A percentile compares a stretch with the other conserved stretches of the same genome.
Conservation (phyloP, 2,329 filamentous ascomycete species). For the Xylaria sp. region DNA sequence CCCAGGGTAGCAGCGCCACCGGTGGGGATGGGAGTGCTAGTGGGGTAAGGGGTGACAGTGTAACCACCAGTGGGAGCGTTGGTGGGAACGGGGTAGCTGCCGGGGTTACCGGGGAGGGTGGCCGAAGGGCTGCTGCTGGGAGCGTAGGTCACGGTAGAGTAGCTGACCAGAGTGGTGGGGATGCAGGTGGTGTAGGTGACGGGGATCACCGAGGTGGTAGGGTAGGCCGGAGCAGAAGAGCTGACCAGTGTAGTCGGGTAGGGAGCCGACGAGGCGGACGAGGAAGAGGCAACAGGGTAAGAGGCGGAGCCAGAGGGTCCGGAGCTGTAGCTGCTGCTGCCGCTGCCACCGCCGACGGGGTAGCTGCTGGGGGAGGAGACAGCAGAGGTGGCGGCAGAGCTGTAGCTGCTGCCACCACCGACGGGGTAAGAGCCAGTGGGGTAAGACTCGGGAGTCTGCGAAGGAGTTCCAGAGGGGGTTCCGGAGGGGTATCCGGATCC, state of each 20-base stretch:
- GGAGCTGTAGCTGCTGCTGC: constrained; percentile 27
- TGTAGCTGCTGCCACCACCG: background rate
- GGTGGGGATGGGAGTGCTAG: constrained; percentile 52
- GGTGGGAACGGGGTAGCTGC: constrained; percentile 41
- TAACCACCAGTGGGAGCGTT: constrained; percentile 46
- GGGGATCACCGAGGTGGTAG: constrained; percentile 56
- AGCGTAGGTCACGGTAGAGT: constrained; percentile 43
- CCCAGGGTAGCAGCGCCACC: constrained; percentile 64
- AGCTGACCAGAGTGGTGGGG: constrained; percentile 45
- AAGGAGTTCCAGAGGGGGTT: constrained; percentile 4
- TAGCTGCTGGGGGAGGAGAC: constrained; percentile 32
- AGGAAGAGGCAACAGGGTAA: constrained; percentile 3
- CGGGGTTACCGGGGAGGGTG: constrained; percentile 35
- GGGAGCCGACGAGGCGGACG: constrained; percentile 31
- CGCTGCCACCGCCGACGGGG: constrained; percentile 33
- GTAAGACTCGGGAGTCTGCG: constrained; percentile 3
- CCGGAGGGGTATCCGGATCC: background rate
- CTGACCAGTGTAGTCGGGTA: constrained; percentile 43
- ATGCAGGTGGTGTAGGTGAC: constrained; percentile 57
- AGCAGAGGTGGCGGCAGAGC: constrained; percentile 17
- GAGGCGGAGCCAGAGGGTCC: constrained; percentile 44
- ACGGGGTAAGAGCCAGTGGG: constrained; percentile 19
- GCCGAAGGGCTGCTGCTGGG: constrained; percentile 28
- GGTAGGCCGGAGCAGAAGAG: constrained; percentile 53
- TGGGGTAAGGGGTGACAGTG: constrained; percentile 50